Evolutionary conservation across 495 filamentous ascomycete genomes (phyloP).

Genomic region (Talaromyces liani): DNA sequence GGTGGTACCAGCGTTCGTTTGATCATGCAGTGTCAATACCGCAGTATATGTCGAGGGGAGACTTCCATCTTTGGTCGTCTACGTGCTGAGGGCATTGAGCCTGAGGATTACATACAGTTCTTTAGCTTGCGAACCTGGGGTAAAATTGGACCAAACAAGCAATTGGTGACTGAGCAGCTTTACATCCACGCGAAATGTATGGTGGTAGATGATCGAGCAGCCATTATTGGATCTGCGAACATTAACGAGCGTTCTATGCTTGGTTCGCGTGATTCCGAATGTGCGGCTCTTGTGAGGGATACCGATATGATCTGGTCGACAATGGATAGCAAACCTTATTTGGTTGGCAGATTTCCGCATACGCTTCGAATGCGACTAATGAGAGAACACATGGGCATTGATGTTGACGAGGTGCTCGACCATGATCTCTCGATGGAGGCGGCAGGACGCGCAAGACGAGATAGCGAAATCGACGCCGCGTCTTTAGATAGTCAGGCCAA

Average conservation of each 20-base stretch:
- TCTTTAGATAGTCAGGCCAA: slow-evolving; percentile 27
- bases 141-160: slow-evolving; percentile 73
- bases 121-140: slow-evolving; percentile 92
- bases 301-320: slow-evolving; percentile 88
- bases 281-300: slow-evolving; percentile 85
- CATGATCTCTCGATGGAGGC: slow-evolving; percentile 54
- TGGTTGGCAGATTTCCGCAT: slow-evolving; percentile 87
- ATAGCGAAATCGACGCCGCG: slow-evolving; percentile 26
- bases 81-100: slow-evolving; percentile 76
- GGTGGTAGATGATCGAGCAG: slow-evolving; percentile 89
- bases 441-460: slow-evolving; percentile 34
- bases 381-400: slow-evolving; percentile 93
- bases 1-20: slow-evolving; percentile 90
- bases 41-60: slow-evolving; percentile 92
- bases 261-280: slow-evolving; percentile 84
- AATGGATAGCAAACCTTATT: slow-evolving; percentile 83
- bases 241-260: slow-evolving; percentile 99
- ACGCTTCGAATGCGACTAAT: slow-evolving; percentile 89
- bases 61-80: slow-evolving; percentile 87
- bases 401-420: slow-evolving; percentile 85
- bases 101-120: slow-evolving; percentile 95
- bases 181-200: slow-evolving; percentile 99
- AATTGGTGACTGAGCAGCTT: slow-evolving; percentile 87
- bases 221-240: slow-evolving; percentile 94
- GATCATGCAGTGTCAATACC: slow-evolving; percentile 97